A percentile compares a stretch with the other conserved stretches of the same genome.
Conservation (phyloP, 805 yeast genomes). For the Candida quercuum region DNA sequence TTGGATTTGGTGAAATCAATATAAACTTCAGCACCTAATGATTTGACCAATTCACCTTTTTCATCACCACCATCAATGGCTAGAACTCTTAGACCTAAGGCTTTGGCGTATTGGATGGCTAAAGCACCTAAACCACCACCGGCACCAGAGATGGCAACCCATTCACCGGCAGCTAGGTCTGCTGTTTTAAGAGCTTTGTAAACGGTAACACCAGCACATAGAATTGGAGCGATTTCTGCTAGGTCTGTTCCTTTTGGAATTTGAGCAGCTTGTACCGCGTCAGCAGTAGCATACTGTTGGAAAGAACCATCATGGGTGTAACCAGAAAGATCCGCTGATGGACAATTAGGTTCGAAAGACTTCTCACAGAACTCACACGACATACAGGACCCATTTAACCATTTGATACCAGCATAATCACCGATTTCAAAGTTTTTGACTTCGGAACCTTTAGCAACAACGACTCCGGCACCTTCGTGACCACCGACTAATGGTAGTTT, state of each 20-base stretch:
- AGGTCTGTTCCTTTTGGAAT: constrained; percentile 51
- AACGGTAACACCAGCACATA: constrained; percentile 45
- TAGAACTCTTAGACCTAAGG: constrained; percentile 67
- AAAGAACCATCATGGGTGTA: constrained; percentile 48
- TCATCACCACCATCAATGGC: constrained; percentile 75
- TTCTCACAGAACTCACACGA: constrained; percentile 58
- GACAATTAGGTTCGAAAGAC: constrained; percentile 60
- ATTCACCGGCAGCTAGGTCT: constrained; percentile 54
- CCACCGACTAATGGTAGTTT: constrained; percentile 66
- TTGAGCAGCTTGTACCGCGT: constrained; percentile 57
- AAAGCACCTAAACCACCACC: constrained; percentile 78
- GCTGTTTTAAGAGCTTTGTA: constrained; percentile 66
- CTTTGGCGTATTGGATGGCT: constrained; percentile 71
- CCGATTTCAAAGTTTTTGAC: constrained; percentile 59
- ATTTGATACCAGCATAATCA: constrained; percentile 62
- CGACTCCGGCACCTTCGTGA: constrained; percentile 72
- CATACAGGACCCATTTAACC: constrained; percentile 66
- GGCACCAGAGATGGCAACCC: constrained; percentile 75
- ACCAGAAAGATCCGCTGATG: constrained; percentile 65
- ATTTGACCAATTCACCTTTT: constrained; percentile 47
- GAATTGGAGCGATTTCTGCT: constrained; percentile 53
- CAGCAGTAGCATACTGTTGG: constrained; percentile 64
- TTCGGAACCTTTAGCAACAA: constrained; percentile 55
- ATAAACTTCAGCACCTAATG: constrained; percentile 59
- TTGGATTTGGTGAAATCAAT: constrained; percentile 49